Evolutionary conservation across 2,329 filamentous ascomycete species (phyloP), one percentile per base, ranked within the genome.

Genomic region (Sarocladium kiliense): DNA sequence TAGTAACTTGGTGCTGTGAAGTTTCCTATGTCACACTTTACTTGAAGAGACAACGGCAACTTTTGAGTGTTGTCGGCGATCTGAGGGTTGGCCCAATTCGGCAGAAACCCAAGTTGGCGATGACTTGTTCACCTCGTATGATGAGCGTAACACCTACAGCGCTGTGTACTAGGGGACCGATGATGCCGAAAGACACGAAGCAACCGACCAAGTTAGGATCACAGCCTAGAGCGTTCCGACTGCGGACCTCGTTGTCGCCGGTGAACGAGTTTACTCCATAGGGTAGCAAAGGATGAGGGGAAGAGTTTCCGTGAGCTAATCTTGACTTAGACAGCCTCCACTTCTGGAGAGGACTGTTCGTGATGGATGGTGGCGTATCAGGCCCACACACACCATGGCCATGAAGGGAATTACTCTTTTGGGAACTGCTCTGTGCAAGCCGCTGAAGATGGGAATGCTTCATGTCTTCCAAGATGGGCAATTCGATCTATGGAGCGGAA

Each of bases 341-440:
- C 30, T n/a, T n/a, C n/a, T n/a, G n/a, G n/a, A n/a, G n/a, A n/a
- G n/a, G n/a, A n/a, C n/a, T n/a, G n/a, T n/a, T n/a, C 9, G 7
- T 21, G 18, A 44, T 44, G 39, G 39, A n/a, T 44, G 39, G 39
- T 18, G n/a, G 7, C 39, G 7, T 44, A 18, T 9, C n/a, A n/a
- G n/a, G n/a, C 6, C 39, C 19, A 14, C n/a, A 4, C 39, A 44
- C 39, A 44, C 39, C 39, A 44, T 39, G 19, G 4, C 39, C 39
- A 44, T 4, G 39, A 44, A 44, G 39, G 44, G 44, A 47, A 47
- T 47, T 47, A 47, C 44, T 18, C 3, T 18, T 27, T 47, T 47
- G 44, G 44, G 44, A 47, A 23, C 16, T 27, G 23, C 12, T 39
- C 9, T 39, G 23, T 16, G n/a, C 10, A 18, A 23, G 14, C 7